Evolutionary conservation across 306 rosid species (phyloP).

Genomic region (Sophora flavescens): DNA sequence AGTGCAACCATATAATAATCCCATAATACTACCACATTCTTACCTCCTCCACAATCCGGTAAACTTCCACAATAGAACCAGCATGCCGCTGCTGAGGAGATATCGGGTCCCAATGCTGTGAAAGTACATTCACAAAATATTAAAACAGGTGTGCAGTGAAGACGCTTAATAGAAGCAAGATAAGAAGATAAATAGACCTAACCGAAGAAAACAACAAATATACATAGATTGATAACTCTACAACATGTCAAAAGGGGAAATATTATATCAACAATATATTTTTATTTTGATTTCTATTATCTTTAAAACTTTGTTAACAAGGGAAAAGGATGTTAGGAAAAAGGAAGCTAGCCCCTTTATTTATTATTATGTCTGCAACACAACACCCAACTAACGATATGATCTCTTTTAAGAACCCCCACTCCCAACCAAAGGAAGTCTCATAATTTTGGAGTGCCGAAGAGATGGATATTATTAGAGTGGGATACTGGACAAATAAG

Average conservation of each 20-base stretch:
- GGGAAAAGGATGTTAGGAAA: too few species aligned
- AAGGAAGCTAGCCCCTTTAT: too few species aligned
- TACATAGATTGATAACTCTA: conserved; percentile 2
- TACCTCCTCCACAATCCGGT: conserved; percentile 99
- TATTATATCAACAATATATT: not conserved
- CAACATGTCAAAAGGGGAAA: conserved; percentile 13
- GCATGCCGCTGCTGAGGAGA: conserved; percentile 98
- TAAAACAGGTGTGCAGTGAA: conserved; percentile 25
- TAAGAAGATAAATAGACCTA: conserved; percentile 31
- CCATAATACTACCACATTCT: conserved; percentile 22
- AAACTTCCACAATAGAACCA: conserved; percentile 93
- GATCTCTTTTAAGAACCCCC: not conserved
- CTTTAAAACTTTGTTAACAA: not conserved
- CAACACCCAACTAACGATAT: not conserved
- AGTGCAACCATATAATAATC: conserved; percentile 20
- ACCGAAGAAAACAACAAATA: conserved; percentile 11
- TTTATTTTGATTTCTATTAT: not conserved
- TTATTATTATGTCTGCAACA: not conserved
- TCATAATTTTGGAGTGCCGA: not conserved
- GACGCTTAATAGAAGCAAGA: conserved; percentile 32
- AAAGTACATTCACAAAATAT: conserved; percentile 41
- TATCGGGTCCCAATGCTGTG: conserved; percentile 92
- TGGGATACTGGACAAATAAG: not conserved
- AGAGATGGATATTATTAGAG: not conserved
- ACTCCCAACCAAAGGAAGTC: not conserved